Conservation (phyloP, 306 rosid species). For the Glycyrrhiza uralensis region DNA sequence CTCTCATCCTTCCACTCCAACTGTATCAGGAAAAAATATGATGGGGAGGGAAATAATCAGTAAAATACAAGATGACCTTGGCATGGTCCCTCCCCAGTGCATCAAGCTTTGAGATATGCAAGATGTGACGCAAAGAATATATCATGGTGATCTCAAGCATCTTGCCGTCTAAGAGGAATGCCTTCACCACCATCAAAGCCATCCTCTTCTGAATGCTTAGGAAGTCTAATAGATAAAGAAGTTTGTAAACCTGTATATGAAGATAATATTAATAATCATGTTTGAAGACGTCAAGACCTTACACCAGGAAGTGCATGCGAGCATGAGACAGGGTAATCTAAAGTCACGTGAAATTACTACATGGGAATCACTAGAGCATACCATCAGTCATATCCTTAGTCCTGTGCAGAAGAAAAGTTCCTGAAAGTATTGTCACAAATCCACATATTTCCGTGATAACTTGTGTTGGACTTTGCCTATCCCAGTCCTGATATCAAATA, state of each 20-base stretch:
- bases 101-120: slow-evolving; percentile 14
- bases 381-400: slow-evolving; percentile 97
- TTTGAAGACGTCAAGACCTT: slow-evolving; percentile 4
- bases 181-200: slow-evolving; percentile 63
- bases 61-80: slow-evolving; percentile 33
- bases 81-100: slow-evolving; percentile 41
- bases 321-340: not conserved
- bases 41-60: slow-evolving; percentile 30
- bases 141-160: slow-evolving; percentile 52
- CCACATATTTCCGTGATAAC: slow-evolving; percentile 97
- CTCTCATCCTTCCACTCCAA: slow-evolving; percentile 46
- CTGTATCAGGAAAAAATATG: slow-evolving; percentile 38
- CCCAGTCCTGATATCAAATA: slow-evolving; percentile 87
- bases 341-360: not conserved
- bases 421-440: slow-evolving; percentile 96
- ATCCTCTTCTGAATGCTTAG: slow-evolving; percentile 82
- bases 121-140: slow-evolving; percentile 14
- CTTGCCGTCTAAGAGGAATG: slow-evolving; percentile 96
- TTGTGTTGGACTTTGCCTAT: slow-evolving; percentile 98
- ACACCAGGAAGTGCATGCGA: not conserved
- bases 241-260: slow-evolving; percentile 46
- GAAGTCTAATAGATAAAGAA: slow-evolving; percentile 44
- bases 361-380: slow-evolving; percentile 30
- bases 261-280: slow-evolving; percentile 13
- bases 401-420: slow-evolving; percentile 99